These are phyloP conservation scores for Rossbeevera mucosa DNA, from an alignment of 768 basidiomycete species.

Conservation along the genomic window DNA sequence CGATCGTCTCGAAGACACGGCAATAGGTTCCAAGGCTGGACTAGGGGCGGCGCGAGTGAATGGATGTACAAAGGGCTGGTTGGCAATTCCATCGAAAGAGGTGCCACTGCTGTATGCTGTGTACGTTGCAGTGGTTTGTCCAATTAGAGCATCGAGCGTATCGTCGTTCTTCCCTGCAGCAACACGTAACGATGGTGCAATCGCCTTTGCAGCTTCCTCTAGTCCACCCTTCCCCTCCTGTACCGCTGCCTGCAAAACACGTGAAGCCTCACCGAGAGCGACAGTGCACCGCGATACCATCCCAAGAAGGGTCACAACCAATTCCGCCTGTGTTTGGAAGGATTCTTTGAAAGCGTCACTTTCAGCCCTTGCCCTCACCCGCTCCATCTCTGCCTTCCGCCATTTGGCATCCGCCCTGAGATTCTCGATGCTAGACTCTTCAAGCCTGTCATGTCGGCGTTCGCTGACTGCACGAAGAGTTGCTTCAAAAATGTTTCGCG, in stretches of 20 bases:
- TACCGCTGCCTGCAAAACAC: conserved; percentile 38
- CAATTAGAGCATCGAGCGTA: conserved; percentile 61
- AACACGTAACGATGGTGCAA: conserved; percentile 48
- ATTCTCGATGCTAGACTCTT: conserved; percentile 64
- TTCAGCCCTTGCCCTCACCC: conserved; percentile 59
- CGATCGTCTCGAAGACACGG: conserved; percentile 39
- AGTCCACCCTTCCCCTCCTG: conserved; percentile 35
- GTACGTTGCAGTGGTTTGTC: conserved; percentile 63
- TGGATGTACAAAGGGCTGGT: conserved; percentile 38
- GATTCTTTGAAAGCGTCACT: conserved; percentile 59
- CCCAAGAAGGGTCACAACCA: conserved; percentile 68
- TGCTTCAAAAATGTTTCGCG: conserved; percentile 78
- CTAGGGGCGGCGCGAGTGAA: conserved; percentile 45
- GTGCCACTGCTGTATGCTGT: conserved; percentile 33
- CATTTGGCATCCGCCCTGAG: conserved; percentile 65
- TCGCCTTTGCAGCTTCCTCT: conserved; percentile 41
- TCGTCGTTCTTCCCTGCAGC: conserved; percentile 67
- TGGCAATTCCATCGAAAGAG: conserved; percentile 47
- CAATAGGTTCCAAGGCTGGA: conserved; percentile 44
- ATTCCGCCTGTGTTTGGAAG: conserved; percentile 58
- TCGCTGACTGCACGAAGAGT: conserved; percentile 81
- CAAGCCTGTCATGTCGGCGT: conserved; percentile 71
- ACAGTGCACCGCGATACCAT: conserved; percentile 78
- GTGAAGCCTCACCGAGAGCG: conserved; percentile 56
- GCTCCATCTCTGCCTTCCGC: conserved; percentile 69